Conservation (phyloP, 2,329 filamentous ascomycete species). For the Colletotrichum sp. region DNA sequence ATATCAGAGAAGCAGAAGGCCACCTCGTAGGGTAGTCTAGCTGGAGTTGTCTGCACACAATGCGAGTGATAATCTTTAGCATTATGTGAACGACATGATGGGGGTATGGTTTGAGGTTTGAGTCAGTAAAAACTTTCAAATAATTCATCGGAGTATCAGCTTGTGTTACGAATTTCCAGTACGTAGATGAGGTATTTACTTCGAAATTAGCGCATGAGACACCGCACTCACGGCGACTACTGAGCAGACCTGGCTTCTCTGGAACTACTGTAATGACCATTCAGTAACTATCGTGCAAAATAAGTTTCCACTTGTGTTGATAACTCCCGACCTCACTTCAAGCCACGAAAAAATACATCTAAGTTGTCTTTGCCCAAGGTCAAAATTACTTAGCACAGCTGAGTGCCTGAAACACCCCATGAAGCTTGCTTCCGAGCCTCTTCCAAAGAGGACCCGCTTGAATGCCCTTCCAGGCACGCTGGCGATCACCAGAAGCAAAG, state of each 20-base stretch:
- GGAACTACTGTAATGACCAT: background rate
- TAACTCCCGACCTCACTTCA: background rate
- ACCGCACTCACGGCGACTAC: background rate
- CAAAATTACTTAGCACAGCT: background rate
- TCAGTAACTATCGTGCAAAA: background rate
- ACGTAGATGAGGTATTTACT: background rate
- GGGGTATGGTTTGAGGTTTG: background rate
- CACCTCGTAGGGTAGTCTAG: background rate
- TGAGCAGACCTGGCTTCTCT: background rate
- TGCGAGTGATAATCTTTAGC: background rate
- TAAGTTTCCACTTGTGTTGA: background rate
- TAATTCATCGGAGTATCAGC: background rate
- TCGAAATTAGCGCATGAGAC: background rate
- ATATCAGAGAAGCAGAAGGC: background rate
- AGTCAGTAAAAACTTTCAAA: background rate
- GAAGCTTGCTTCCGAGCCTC: background rate
- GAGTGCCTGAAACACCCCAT: background rate
- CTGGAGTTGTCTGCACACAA: background rate
- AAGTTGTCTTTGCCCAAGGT: background rate
- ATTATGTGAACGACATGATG: background rate
- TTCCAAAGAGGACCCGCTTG: background rate
- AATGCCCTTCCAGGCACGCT: background rate
- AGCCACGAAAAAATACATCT: background rate
- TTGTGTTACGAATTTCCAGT: background rate
- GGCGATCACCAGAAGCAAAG: background rate